phyloP scores from a whole-genome alignment of 176 grass and related monocot genomes.

The Thalia dealbata region DNA sequence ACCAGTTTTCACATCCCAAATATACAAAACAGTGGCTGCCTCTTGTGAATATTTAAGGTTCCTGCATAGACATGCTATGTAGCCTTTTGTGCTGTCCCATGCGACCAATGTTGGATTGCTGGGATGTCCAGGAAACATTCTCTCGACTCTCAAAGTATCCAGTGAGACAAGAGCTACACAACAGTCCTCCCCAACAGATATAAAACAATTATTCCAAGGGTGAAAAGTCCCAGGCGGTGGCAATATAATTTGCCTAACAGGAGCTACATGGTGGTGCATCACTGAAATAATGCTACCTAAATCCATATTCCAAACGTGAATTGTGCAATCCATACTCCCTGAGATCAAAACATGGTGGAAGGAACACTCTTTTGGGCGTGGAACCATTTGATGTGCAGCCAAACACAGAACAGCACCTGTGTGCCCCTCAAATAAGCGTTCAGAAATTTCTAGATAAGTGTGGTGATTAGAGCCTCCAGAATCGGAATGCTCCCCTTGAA shows the following conservation, averaged over 20 bases:
- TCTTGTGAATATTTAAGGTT: constrained; percentile 51
- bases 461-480: constrained; percentile 19
- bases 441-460: constrained; percentile 64
- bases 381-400: constrained; percentile 65
- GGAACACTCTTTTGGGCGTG: constrained; percentile 24
- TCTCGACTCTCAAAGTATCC: constrained; percentile 75
- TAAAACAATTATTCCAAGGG: constrained; percentile 84
- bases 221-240: constrained; percentile 51
- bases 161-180: constrained; percentile 83
- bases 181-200: constrained; percentile 82
- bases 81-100: constrained; percentile 87
- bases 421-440: constrained; percentile 72
- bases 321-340: constrained; percentile 63
- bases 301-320: constrained; percentile 76
- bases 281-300: constrained; percentile 49
- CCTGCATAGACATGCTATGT: constrained; percentile 80
- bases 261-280: constrained; percentile 75
- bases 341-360: constrained; percentile 60
- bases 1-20: constrained; percentile 94
- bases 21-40: constrained; percentile 50
- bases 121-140: constrained; percentile 87
- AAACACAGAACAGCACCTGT: constrained; percentile 80
- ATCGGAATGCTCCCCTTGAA: constrained; percentile 42
- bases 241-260: constrained; percentile 74
- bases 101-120: constrained; percentile 71